phyloP scores from a whole-genome alignment of 129 eudicot species.

The Rutidosis leptorrhynchoides region DNA sequence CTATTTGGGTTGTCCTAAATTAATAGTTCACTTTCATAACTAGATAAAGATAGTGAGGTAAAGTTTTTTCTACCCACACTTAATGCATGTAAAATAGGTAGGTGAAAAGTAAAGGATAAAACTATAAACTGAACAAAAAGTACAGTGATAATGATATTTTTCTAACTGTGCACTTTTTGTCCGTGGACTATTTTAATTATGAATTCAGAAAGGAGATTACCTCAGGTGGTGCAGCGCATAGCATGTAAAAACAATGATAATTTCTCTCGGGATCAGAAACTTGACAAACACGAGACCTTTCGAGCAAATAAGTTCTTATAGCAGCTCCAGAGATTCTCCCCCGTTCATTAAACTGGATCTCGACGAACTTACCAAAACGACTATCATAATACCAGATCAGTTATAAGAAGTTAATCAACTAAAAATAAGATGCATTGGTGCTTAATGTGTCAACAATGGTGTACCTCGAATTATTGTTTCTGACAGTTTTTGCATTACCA shows the following conservation, averaged over 20 bases:
- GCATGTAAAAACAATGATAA: constrained; percentile 86
- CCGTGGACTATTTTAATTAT: too few relatives aligned
- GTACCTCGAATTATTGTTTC: constrained; percentile 86
- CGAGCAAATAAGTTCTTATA: constrained; percentile 73
- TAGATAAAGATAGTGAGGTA: too few relatives aligned
- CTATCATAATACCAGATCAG: constrained; percentile 37
- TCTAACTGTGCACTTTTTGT: too few relatives aligned
- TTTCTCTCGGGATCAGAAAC: constrained; percentile 89
- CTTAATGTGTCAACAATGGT: background rate
- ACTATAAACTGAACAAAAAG: too few relatives aligned
- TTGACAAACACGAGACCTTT: constrained; percentile 83
- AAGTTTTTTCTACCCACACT: too few relatives aligned
- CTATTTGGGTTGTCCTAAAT: too few relatives aligned
- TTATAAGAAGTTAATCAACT: constrained; percentile 11
- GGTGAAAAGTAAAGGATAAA: too few relatives aligned
- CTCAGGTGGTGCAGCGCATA: constrained; percentile 82
- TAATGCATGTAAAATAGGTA: too few relatives aligned
- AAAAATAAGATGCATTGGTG: constrained; percentile 17
- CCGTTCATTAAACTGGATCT: constrained; percentile 60
- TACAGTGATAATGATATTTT: too few relatives aligned
- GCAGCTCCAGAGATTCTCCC: constrained; percentile 88
- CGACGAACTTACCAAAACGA: constrained; percentile 89
- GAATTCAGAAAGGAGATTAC: constrained; percentile 26
- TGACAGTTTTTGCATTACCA: constrained; percentile 83
- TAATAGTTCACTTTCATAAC: too few relatives aligned